A percentile compares a stretch with the other conserved stretches of the same genome.
These are phyloP conservation scores for Scutellaria minor DNA, from an alignment of 257 asterid genomes.

Conservation along the genomic window DNA sequence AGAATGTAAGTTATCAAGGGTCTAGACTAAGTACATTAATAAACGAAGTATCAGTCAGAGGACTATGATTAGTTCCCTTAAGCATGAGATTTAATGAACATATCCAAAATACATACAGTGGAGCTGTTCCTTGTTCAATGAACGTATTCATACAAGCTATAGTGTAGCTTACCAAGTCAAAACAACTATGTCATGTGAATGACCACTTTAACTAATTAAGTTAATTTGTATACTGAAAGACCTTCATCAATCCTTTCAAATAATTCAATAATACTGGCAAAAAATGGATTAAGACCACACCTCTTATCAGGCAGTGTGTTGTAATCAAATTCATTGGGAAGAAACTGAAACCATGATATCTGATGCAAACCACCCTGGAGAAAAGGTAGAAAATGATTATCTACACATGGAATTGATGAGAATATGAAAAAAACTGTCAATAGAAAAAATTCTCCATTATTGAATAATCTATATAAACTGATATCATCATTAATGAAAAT, in stretches of 20 bases:
- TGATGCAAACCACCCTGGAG: conserved; percentile 93
- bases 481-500: conserved; percentile 22
- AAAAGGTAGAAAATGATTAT: conserved; percentile 32
- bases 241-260: conserved; percentile 11
- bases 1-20: conserved; percentile 7
- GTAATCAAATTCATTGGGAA: conserved; percentile 75
- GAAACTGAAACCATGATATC: conserved; percentile 99
- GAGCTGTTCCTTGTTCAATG: conserved; percentile 14
- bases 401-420: conserved; percentile 3
- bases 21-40: conserved; percentile 11
- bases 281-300: conserved; percentile 47
- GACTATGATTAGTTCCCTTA: conserved; percentile 4
- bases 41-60: conserved; percentile 7
- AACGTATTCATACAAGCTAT: background rate
- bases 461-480: conserved; percentile 8
- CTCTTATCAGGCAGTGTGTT: conserved; percentile 72
- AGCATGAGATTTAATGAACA: conserved; percentile 12
- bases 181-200: conserved; percentile 8
- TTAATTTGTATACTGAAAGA: background rate
- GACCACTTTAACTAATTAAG: conserved; percentile 22
- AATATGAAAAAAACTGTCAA: conserved; percentile 13
- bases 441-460: conserved; percentile 19
- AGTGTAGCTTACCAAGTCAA: background rate
- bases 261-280: conserved; percentile 30
- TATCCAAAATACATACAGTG: conserved; percentile 11